Percentiles rank a stretch among this genome's conserved stretches.
phyloP scores from a whole-genome alignment of 129 eudicot species.

The Ambrosia artemisiifolia region DNA sequence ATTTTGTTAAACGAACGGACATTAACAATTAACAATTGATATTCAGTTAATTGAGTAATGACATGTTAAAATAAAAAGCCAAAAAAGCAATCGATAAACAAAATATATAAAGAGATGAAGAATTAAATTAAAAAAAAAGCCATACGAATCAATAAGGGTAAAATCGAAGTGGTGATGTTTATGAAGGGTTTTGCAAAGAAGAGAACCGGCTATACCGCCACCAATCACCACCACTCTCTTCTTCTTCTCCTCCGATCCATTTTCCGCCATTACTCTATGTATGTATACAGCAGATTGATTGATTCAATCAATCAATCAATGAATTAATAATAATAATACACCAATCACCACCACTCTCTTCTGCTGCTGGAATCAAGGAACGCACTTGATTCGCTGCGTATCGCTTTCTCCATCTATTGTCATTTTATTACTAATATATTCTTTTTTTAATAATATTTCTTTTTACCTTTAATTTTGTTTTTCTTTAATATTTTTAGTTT shows the following conservation, averaged over 20 bases:
- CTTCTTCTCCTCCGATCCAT: conserved; percentile 27
- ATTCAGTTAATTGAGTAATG: no score
- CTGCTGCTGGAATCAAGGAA: conserved; percentile 13
- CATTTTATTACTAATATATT: no score
- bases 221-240: conserved; percentile 72
- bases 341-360: no score
- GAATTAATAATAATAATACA: no score
- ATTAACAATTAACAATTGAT: not conserved
- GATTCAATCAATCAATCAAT: no score
- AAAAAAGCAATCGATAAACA: not conserved
- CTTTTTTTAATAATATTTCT: no score
- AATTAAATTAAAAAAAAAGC: not conserved
- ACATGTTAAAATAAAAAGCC: no score
- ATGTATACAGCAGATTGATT: no score
- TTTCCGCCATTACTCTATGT: conserved; percentile 25
- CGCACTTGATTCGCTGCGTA: conserved; percentile 18
- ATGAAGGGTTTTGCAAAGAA: conserved; percentile 54
- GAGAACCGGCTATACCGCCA: conserved; percentile 76
- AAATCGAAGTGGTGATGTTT: conserved; percentile 42
- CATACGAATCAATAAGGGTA: conserved; percentile 70
- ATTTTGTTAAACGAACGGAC: not conserved
- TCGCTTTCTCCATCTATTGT: conserved; percentile 1
- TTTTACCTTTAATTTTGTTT: no score
- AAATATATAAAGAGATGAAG: not conserved
- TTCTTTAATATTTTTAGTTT: no score